Percentiles rank a stretch among this genome's conserved stretches.
Evolutionary conservation across 2,329 filamentous ascomycete genomes (phyloP).

Genomic region (Hortaea sp.): DNA sequence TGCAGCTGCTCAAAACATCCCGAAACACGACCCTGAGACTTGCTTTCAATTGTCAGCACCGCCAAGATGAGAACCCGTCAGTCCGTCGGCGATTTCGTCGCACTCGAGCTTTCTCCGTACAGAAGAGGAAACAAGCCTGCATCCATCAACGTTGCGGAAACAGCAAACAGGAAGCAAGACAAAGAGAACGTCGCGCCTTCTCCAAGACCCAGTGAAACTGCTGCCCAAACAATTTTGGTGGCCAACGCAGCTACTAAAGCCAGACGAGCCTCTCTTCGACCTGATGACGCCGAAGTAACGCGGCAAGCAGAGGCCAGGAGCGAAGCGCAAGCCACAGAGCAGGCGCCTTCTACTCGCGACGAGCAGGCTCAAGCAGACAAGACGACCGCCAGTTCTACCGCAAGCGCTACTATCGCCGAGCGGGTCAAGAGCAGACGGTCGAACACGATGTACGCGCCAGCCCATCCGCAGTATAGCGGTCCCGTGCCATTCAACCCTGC

Average conservation of each 20-base stretch:
- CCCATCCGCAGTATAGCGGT: too few species aligned
- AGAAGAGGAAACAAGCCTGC: background rate
- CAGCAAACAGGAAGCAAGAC: background rate
- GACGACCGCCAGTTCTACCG: too few species aligned
- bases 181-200: background rate
- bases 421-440: background rate
- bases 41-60: background rate
- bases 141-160: background rate
- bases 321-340: too few species aligned
- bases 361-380: too few species aligned
- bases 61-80: background rate
- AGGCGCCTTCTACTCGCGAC: too few species aligned
- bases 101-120: background rate
- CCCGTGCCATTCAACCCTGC: too few species aligned
- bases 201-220: background rate
- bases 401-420: background rate
- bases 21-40: background rate
- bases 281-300: background rate
- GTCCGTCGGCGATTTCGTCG: background rate
- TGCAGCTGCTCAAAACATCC: background rate
- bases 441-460: too few species aligned
- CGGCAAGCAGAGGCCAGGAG: too few species aligned
- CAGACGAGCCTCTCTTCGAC: background rate
- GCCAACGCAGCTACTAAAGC: background rate
- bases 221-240: background rate